These are phyloP conservation scores for Papiliotrema flavescens DNA, from an alignment of 1,284 basidiomycete species.

Conservation along the genomic window DNA sequence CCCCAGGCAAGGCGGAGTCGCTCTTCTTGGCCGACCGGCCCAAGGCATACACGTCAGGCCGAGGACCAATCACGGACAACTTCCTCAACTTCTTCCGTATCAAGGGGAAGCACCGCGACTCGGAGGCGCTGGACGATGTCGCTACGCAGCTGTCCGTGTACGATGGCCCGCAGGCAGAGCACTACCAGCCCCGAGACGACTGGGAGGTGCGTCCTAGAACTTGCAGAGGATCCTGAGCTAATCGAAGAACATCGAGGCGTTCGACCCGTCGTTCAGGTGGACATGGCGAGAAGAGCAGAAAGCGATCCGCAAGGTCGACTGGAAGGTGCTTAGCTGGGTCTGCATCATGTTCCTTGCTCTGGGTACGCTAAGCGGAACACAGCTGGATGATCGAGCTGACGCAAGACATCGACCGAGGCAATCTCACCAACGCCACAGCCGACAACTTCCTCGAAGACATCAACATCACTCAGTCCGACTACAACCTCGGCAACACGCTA, in stretches of 20 bases:
- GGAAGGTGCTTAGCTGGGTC: constrained; percentile 48
- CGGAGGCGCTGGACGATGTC: neutral
- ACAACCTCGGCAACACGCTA: constrained; percentile 58
- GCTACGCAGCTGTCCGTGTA: constrained; percentile 5
- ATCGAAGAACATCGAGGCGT: constrained; percentile 25
- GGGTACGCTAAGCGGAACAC: neutral
- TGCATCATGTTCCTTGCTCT: constrained; percentile 2
- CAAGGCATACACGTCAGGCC: neutral
- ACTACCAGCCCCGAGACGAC: constrained; percentile 2
- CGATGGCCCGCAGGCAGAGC: constrained; percentile 3
- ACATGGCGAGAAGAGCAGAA: constrained; percentile 63
- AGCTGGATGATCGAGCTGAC: neutral
- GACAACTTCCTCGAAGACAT: constrained; percentile 64
- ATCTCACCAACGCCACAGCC: constrained; percentile 58
- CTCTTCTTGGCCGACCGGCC: neutral
- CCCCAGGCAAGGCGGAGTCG: neutral
- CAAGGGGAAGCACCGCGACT: neutral
- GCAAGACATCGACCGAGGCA: constrained; percentile 48
- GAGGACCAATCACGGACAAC: neutral
- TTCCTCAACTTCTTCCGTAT: neutral
- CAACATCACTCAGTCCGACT: constrained; percentile 15
- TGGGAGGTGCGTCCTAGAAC: neutral
- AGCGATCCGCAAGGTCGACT: constrained; percentile 60
- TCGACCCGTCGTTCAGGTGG: constrained; percentile 64
- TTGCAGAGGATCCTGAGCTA: neutral